Percentiles rank a stretch among this genome's conserved stretches.
phyloP scores from a whole-genome alignment of 371 early-diverging fungal species.

The Scutellospora calospora region DNA sequence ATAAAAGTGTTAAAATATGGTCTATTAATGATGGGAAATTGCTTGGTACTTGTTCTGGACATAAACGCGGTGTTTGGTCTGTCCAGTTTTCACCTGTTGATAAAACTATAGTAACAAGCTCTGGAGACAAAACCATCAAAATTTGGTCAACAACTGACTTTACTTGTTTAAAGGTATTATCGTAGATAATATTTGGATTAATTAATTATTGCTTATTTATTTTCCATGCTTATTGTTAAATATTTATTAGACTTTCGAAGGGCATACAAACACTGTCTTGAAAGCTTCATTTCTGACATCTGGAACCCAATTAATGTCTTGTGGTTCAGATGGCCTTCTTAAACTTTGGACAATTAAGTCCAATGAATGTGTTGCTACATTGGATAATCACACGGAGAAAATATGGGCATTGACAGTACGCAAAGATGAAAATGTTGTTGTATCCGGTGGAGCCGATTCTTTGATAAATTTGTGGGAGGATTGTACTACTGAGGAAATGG shows the following conservation, averaged over 20 bases:
- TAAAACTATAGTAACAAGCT: constrained; percentile 85
- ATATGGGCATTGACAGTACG: constrained; percentile 90
- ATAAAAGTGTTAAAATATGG: constrained; percentile 97
- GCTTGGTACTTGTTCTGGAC: constrained; percentile 90
- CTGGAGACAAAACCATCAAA: constrained; percentile 94
- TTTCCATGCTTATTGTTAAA: no score
- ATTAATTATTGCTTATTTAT: no score
- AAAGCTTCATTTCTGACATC: constrained; percentile 82
- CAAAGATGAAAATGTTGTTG: constrained; percentile 77
- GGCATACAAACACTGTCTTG: constrained; percentile 94
- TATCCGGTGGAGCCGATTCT: constrained; percentile 92
- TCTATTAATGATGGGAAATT: constrained; percentile 82
- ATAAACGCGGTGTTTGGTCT: constrained; percentile 95
- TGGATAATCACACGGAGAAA: constrained; percentile 95
- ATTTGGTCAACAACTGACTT: constrained; percentile 92
- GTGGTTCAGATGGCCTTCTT: constrained; percentile 92
- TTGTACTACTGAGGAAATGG: constrained; percentile 83
- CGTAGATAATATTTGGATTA: background rate
- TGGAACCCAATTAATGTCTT: constrained; percentile 88
- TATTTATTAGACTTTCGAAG: constrained; percentile 83
- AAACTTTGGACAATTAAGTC: constrained; percentile 95
- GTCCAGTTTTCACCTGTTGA: constrained; percentile 92
- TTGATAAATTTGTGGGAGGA: constrained; percentile 93
- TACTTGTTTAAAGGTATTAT: constrained; percentile 78
- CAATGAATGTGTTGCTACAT: constrained; percentile 86